A percentile compares a stretch with the other conserved stretches of the same genome.
phyloP scores from a whole-genome alignment of 2,329 filamentous ascomycete species.

The Rugonectria rugulosa region DNA sequence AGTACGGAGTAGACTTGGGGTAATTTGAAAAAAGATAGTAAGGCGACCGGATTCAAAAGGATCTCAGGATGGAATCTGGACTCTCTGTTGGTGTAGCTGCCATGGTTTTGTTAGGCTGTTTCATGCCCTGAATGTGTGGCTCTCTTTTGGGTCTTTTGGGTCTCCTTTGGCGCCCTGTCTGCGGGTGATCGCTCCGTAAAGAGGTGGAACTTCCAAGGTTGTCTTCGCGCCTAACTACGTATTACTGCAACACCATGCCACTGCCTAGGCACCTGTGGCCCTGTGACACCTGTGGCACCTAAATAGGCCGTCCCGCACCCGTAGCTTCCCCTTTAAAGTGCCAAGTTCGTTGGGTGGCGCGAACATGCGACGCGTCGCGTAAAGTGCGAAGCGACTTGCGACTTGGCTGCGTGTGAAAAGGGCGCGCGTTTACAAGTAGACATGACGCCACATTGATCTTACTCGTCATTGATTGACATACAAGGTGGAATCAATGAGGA shows the following conservation, averaged over 20 bases:
- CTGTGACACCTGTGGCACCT: no score
- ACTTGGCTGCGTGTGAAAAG: slow-evolving; percentile 11
- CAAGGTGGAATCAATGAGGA: no score
- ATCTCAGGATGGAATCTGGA: not conserved
- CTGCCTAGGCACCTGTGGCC: no score
- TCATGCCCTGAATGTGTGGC: slow-evolving; percentile 2
- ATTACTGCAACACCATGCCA: no score
- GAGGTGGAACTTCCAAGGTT: slow-evolving; percentile 24
- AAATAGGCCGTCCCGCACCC: no score
- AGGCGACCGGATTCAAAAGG: not conserved
- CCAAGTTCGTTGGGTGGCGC: slow-evolving; percentile 29
- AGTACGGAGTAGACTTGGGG: not conserved
- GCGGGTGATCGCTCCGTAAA: not conserved
- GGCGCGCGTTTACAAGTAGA: not conserved
- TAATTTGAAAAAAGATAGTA: not conserved
- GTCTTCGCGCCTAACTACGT: no score
- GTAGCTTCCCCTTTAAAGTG: not conserved
- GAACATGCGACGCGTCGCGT: slow-evolving; percentile 35
- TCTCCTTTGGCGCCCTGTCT: not conserved
- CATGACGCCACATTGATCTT: not conserved
- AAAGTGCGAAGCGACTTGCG: slow-evolving; percentile 14
- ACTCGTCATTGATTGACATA: no score
- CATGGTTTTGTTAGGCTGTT: not conserved
- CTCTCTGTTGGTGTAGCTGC: not conserved
- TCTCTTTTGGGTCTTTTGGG: no score